Evolutionary conservation across 2,329 filamentous ascomycete species (phyloP), one percentile per base, ranked within the genome.

Genomic region (Ophiostoma populinum): DNA sequence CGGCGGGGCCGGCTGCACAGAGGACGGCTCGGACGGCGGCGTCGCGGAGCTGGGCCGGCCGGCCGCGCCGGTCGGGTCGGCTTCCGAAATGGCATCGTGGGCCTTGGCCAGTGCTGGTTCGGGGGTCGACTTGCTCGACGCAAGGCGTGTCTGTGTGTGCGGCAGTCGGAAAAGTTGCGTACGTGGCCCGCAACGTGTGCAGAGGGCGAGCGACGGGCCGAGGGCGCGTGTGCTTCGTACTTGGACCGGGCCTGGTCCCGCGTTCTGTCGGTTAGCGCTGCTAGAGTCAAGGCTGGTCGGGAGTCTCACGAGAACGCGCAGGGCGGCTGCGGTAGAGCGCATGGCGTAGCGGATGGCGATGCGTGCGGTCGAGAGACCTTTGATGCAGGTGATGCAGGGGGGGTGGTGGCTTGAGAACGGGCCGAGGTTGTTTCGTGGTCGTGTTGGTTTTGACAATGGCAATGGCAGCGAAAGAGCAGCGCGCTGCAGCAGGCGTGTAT

Each of bases 1-100:
- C n/a, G n/a, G n/a, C n/a, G n/a, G n/a, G n/a, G n/a, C n/a, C n/a
- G n/a, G n/a, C n/a, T n/a, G n/a, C n/a, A n/a, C n/a, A n/a, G 49
- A 41, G 32, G 47, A 45, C 7, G 49, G 42, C 3, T 53, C 35
- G 6, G 36, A 19, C 12, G 34, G 29, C 13, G 27, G 34, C 12
- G 30, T 2, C 20, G 21, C 20, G 24, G 24, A 26, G 17, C 32
- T 21, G 17, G 27, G 29, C 3, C 30, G 35, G 27, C 19, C 30
- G 10, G 24, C 34, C 16, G 24, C 27, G n/a, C 28, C 15, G 9
- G 32, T 34, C 22, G 31, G 32, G 11, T 26, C 31, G 6, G 31
- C 16, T n/a, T 38, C 31, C 7, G 26, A 18, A 8, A 8, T 17
- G 25, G 17, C 25, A 11, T 24, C 26, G 33, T 19, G n/a, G n/a